A percentile compares a stretch with the other conserved stretches of the same genome.
These are phyloP conservation scores for Lophiotrema nucula DNA, from an alignment of 495 filamentous ascomycete genomes.

Conservation along the genomic window DNA sequence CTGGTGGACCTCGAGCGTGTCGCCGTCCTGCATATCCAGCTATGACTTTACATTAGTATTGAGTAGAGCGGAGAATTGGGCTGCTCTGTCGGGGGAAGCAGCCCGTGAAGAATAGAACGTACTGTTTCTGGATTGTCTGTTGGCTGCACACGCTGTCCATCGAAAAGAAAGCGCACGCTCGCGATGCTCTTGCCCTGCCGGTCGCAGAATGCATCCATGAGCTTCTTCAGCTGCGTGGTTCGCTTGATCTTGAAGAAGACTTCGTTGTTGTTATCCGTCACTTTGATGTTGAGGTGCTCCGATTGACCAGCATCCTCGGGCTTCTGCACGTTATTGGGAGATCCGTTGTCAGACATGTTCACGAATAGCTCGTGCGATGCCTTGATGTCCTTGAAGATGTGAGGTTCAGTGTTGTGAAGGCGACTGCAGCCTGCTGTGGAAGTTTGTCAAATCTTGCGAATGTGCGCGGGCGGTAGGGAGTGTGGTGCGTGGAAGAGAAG, in stretches of 20 bases:
- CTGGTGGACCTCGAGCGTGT: conserved; percentile 96
- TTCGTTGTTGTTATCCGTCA: conserved; percentile 99
- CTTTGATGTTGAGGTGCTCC: conserved; percentile 99
- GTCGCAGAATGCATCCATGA: conserved; percentile 99
- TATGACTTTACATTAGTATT: too few species aligned
- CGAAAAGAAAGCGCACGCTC: conserved; percentile 94
- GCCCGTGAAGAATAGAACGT: too few species aligned
- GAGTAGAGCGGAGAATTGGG: background rate
- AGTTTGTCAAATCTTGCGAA: too few species aligned
- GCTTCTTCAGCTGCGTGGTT: conserved; percentile 89
- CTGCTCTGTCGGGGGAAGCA: too few species aligned
- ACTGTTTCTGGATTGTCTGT: conserved; percentile 90
- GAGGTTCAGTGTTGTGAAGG: too few species aligned
- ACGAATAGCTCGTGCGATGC: background rate
- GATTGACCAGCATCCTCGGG: conserved; percentile 53
- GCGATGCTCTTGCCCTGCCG: conserved; percentile 81
- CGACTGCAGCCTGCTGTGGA: too few species aligned
- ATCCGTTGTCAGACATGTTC: conserved; percentile 51
- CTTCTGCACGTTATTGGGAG: conserved; percentile 47
- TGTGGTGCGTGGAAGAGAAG: too few species aligned
- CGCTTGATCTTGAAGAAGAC: conserved; percentile 99
- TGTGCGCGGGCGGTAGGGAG: too few species aligned
- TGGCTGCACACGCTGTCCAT: conserved; percentile 84
- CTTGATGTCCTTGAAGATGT: background rate
- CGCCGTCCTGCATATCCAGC: conserved; percentile 97